Evolutionary conservation across 108 stramenopile genomes (phyloP).

Genomic region (Parmales sp.): DNA sequence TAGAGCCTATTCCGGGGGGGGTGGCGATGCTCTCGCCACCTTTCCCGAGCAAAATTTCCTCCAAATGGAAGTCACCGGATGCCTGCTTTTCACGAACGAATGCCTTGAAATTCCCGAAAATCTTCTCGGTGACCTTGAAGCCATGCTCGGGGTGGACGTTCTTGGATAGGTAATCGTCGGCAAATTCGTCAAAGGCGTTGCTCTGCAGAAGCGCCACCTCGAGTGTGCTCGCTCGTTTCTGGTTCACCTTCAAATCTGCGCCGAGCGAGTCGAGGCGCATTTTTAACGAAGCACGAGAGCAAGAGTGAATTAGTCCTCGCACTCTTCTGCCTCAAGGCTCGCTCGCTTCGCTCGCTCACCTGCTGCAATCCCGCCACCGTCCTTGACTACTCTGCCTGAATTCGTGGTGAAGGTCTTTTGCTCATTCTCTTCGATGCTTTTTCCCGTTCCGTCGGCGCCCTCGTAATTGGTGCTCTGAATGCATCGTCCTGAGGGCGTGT

Average conservation of each 20-base stretch:
- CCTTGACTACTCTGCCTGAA: conserved; percentile 55
- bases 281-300: too few relatives aligned
- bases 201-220: conserved; percentile 71
- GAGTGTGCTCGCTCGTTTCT: conserved; percentile 64
- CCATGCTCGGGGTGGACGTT: conserved; percentile 13
- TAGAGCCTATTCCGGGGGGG: too few relatives aligned
- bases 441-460: conserved; percentile 41
- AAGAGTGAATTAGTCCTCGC: too few relatives aligned
- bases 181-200: conserved; percentile 65
- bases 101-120: conserved; percentile 56
- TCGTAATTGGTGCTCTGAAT: conserved; percentile 80
- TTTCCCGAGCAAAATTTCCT: too few relatives aligned
- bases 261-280: too few relatives aligned
- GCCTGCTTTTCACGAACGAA: conserved; percentile 55
- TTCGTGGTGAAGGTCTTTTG: conserved; percentile 43
- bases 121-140: conserved; percentile 61
- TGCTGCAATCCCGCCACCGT: conserved; percentile 88
- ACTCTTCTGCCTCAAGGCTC: too few relatives aligned
- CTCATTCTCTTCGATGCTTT: conserved; percentile 23
- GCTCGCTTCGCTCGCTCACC: too few relatives aligned
- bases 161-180: conserved; percentile 69
- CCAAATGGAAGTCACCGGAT: conserved; percentile 59
- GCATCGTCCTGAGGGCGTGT: conserved; percentile 88
- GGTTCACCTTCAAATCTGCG: conserved; percentile 76
- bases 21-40: too few relatives aligned